Conservation (phyloP, 2,329 filamentous ascomycete genomes). For the Botrytis cinerea region DNA sequence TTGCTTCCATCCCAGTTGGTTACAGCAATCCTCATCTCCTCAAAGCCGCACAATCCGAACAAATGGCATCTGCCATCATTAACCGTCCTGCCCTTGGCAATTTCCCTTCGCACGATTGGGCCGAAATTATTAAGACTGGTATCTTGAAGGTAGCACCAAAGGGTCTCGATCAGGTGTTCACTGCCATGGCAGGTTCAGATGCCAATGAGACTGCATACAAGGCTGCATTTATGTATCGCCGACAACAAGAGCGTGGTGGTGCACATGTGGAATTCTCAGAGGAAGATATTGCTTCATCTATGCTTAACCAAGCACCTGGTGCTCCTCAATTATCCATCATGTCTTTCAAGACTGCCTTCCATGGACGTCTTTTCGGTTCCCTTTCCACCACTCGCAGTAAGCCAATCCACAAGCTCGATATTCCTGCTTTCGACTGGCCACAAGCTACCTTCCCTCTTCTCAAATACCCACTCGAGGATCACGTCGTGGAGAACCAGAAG, state of each 20-base stretch:
- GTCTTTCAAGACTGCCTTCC: constrained; percentile 77
- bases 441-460: constrained; percentile 77
- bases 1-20: constrained; percentile 80
- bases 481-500: constrained; percentile 66
- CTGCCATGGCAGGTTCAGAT: constrained; percentile 75
- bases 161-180: constrained; percentile 78
- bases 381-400: constrained; percentile 80
- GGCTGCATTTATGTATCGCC: constrained; percentile 81
- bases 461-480: constrained; percentile 74
- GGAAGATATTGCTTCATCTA: constrained; percentile 66
- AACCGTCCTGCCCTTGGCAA: constrained; percentile 80
- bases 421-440: constrained; percentile 86
- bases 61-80: constrained; percentile 73
- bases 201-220: constrained; percentile 87
- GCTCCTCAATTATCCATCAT: constrained; percentile 75
- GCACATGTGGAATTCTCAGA: constrained; percentile 68
- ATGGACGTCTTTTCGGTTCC: constrained; percentile 77
- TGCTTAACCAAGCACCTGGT: constrained; percentile 73
- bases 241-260: constrained; percentile 67
- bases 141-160: constrained; percentile 72
- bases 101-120: constrained; percentile 78
- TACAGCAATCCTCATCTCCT: constrained; percentile 76
- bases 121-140: constrained; percentile 68
- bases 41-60: constrained; percentile 64
- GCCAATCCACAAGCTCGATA: constrained; percentile 83